Base-by-base conservation (phyloP, 495 filamentous ascomycete genomes). In the Penicillium paradoxum region DNA sequence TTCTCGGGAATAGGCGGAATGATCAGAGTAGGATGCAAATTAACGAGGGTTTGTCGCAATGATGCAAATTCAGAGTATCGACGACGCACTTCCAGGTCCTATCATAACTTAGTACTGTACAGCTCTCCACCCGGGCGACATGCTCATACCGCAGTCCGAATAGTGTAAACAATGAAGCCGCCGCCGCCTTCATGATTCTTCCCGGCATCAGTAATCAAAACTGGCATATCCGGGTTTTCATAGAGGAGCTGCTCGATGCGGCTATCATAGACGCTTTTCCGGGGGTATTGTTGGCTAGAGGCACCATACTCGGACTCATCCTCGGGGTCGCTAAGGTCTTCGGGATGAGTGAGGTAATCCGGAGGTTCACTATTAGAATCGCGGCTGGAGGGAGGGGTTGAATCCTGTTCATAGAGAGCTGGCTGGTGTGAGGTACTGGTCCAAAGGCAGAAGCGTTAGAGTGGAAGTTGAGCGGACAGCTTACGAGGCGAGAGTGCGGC, bases 61-160 rank as follows among this genome's bases (percentile, higher is more conserved):
- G 90, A 96, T n/a, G 88, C 87, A 64, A 98, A 98, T 65, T 98
- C 93, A 1, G 95, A 97, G 67, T 98, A 98, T 56, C 93, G 83
- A 53, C 93, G 82, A 36, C 93, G 86, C 44, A 97, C 93, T 75
- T 96, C 90, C 39, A 97, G 78, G 59, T 97, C 92, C 92, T 97
- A 68, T 37, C 43, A 13, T 40, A 38, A 18, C 40, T 33, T 49
- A 55, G 57, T 52, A 42, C 24, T 32, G 44, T 41, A 34, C 38
- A 8, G 22, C 33, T 49, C n/a, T 27, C 18, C 15, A 13, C 6
- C n/a, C n/a, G 4, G 21, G 13, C 19, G 29, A 39, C 36, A 36
- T 21, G 50, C 50, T 62, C 86, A 47, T 83, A 97, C 92, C 53
- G 89, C 92, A 9, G 95, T 98, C 55, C 88, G 78, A 55, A 98